A percentile compares a stretch with the other conserved stretches of the same genome.
Conservation (phyloP, 441 rosid genomes). For the Mallotus repandus region DNA sequence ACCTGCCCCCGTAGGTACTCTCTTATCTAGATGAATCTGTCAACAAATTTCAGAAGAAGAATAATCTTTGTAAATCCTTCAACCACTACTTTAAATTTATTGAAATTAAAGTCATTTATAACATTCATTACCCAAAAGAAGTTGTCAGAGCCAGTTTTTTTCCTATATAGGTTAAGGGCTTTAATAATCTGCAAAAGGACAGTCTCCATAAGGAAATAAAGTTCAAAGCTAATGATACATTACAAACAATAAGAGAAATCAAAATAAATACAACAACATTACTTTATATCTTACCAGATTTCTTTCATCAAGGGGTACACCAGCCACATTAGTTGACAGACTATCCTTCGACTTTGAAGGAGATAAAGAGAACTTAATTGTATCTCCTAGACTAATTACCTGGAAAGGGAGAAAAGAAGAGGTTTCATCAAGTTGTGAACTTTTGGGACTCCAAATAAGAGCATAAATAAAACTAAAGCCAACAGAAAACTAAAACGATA, state of each 20-base stretch:
- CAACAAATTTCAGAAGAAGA: constrained; percentile 20
- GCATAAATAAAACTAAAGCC: neutral
- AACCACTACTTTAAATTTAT: neutral
- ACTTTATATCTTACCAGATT: constrained; percentile 49
- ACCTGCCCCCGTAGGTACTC: constrained; percentile 92
- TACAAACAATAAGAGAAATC: constrained; percentile 6
- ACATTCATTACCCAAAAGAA: constrained; percentile 71
- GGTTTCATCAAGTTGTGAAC: constrained; percentile 11
- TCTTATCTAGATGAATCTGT: constrained; percentile 89
- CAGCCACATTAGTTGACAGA: constrained; percentile 77
- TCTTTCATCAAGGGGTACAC: constrained; percentile 84
- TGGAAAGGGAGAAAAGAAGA: constrained; percentile 25
- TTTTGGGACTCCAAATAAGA: neutral
- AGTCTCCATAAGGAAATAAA: neutral
- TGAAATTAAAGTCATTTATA: neutral
- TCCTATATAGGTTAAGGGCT: constrained; percentile 88
- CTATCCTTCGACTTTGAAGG: constrained; percentile 73
- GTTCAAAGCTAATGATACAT: constrained; percentile 13
- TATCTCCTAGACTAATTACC: constrained; percentile 89
- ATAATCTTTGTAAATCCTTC: neutral
- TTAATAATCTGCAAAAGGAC: constrained; percentile 69
- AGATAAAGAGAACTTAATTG: constrained; percentile 82
- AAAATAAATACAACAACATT: constrained; percentile 4
- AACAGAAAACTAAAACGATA: neutral
- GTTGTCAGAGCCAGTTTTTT: constrained; percentile 70